These are phyloP conservation scores for Didymella pomorum DNA, from an alignment of 2,329 filamentous ascomycete genomes.

Conservation along the genomic window DNA sequence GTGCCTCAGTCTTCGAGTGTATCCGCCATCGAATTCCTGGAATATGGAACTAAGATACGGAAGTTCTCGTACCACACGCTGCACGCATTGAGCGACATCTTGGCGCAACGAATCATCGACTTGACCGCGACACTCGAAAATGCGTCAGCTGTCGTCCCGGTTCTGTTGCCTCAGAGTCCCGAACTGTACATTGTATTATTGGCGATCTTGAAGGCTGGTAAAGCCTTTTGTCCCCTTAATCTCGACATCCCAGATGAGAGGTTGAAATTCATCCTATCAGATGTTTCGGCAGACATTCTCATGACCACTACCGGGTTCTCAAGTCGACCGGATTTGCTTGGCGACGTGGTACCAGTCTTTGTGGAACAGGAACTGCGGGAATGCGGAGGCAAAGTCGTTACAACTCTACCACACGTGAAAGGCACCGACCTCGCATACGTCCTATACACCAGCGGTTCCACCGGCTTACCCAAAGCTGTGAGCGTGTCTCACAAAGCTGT, in stretches of 20 bases:
- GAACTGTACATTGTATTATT: conserved; percentile 80
- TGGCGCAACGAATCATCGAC: conserved; percentile 57
- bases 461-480: conserved; percentile 88
- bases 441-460: conserved; percentile 93
- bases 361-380: conserved; percentile 51
- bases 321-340: conserved; percentile 48
- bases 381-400: conserved; percentile 28
- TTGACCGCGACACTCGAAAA: conserved; percentile 39
- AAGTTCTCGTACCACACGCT: conserved; percentile 69
- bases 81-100: conserved; percentile 63
- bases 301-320: conserved; percentile 66
- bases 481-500: conserved; percentile 80
- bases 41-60: conserved; percentile 55
- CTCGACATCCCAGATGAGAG: conserved; percentile 80
- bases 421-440: conserved; percentile 74
- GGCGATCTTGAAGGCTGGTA: conserved; percentile 80
- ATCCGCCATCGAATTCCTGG: conserved; percentile 70
- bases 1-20: conserved; percentile 56
- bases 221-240: conserved; percentile 84
- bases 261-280: conserved; percentile 79
- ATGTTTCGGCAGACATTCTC: conserved; percentile 74
- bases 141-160: conserved; percentile 67
- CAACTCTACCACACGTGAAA: conserved; percentile 25
- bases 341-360: conserved; percentile 50
- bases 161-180: conserved; percentile 79